These are phyloP conservation scores for baker's yeast (Saccharomyces cerevisiae) DNA, from an alignment of 805 yeast species.

Conservation along the genomic window DNA sequence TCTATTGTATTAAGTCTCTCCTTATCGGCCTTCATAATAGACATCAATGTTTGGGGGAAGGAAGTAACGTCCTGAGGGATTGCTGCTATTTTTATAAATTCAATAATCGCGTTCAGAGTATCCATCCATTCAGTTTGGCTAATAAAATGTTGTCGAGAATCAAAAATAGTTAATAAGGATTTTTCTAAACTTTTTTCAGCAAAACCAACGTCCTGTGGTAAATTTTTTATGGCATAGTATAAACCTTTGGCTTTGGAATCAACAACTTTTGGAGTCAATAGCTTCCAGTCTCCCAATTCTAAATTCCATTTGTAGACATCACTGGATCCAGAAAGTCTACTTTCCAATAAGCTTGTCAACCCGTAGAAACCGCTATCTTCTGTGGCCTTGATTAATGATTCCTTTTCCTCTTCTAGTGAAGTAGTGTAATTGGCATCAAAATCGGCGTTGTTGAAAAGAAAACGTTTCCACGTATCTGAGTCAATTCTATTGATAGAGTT, in stretches of 20 bases:
- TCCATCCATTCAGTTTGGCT: conserved; percentile 16
- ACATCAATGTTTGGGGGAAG: neutral
- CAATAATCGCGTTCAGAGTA: conserved; percentile 11
- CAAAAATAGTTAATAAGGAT: conserved; percentile 4
- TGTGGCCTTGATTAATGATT: conserved; percentile 33
- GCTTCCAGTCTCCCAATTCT: conserved; percentile 72
- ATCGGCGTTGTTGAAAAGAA: conserved; percentile 49
- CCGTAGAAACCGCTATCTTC: conserved; percentile 49
- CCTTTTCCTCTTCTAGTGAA: neutral
- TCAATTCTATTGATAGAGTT: conserved; percentile 31
- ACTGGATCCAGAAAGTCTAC: conserved; percentile 8
- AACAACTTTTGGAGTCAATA: conserved; percentile 40
- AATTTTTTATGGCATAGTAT: conserved; percentile 43
- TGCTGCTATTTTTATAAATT: conserved; percentile 5
- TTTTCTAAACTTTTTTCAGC: conserved; percentile 4
- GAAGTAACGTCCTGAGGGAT: neutral
- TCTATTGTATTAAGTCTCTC: conserved; percentile 2
- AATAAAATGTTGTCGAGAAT: conserved; percentile 6
- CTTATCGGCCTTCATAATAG: conserved; percentile 1
- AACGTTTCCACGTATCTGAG: conserved; percentile 32
- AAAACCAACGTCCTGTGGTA: conserved; percentile 20
- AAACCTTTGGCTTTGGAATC: conserved; percentile 38
- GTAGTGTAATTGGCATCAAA: conserved; percentile 38
- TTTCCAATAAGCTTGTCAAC: conserved; percentile 38
- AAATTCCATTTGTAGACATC: conserved; percentile 56